Evolutionary conservation across 2,329 filamentous ascomycete species (phyloP), one percentile per base, ranked within the genome.

Genomic region (Arthrobotrys musiformis): DNA sequence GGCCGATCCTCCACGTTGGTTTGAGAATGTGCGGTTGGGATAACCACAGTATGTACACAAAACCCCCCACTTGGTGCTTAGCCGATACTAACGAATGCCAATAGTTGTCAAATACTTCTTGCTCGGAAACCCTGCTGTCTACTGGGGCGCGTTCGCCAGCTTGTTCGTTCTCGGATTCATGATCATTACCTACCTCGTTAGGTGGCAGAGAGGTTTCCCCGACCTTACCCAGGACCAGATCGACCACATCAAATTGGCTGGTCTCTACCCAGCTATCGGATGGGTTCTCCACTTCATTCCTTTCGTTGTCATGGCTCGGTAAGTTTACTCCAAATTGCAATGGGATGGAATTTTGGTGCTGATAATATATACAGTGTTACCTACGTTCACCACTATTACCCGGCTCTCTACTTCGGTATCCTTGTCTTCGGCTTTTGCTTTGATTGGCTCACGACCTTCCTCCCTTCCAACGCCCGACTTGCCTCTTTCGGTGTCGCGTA

Each of bases 11-110:
- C 44, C 87, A 98, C 81, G 95, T 98, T 70, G 95, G 95, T 83
- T 90, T 99, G 67, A 92, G 96, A 78, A 99, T 99, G 95, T 99
- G 95, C 85, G 92, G 94, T 80, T 99, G 95, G 96, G 94, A 99
- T 82, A 89, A 90, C 81, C 93, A 93, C 80, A 90, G 97, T 86
- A 76, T 11, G 72, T 76, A 52, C 37, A n/a, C 30, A 8, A 46
- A 17, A 28, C 5, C 9, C n/a, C 33, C 8, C 11, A 13, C n/a
- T n/a, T 19, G 26, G 15, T 19, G 4, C 7, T 15, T 19, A 4
- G 13, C 2, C 13, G 28, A n/a, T 33, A 50, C 66, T 70, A 70
- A 77, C 22, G 15, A 22, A 13, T 56, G n/a, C 13, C 26, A 30
- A n/a, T 54, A 70, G 74, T 81, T 28, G 69, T 80, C 48, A 99